Conservation (phyloP, 495 filamentous ascomycete genomes). For the Staphylotrichum tortipilum region DNA sequence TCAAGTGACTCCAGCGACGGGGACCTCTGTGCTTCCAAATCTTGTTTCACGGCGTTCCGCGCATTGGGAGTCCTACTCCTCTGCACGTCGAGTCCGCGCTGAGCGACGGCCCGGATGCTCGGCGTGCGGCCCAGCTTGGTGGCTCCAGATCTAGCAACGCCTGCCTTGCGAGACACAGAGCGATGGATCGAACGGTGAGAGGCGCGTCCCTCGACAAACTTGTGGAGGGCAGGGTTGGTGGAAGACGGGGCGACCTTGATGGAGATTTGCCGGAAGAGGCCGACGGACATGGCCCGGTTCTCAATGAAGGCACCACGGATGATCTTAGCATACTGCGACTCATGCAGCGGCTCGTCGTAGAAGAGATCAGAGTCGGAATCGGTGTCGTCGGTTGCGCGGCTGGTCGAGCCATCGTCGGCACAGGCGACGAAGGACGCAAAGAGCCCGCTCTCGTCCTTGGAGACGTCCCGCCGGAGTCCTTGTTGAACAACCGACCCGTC, state of each 20-base stretch:
- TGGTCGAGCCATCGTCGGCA: slow-evolving; percentile 12
- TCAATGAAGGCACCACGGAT: slow-evolving; percentile 9
- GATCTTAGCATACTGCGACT: slow-evolving; percentile 10
- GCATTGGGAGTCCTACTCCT: slow-evolving; percentile 9
- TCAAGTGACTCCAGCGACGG: slow-evolving; percentile 21
- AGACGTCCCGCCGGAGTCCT: slow-evolving; percentile 43
- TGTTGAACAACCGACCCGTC: slow-evolving; percentile 59
- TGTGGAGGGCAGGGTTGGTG: not conserved
- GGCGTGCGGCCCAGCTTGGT: not conserved
- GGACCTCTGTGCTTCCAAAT: not conserved
- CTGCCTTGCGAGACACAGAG: not conserved
- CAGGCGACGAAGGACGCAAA: slow-evolving; percentile 25
- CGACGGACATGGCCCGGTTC: slow-evolving; percentile 2
- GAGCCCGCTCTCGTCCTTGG: slow-evolving; percentile 20
- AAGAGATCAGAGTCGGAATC: not conserved
- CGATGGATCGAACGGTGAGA: not conserved
- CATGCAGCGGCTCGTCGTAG: slow-evolving; percentile 3
- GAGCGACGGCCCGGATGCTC: slow-evolving; percentile 14
- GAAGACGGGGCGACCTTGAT: not conserved
- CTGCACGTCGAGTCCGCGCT: slow-evolving; percentile 15
- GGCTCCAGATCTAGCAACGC: not conserved
- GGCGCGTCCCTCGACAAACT: not conserved
- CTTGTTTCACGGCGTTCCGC: not conserved
- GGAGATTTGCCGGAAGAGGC: slow-evolving; percentile 14
- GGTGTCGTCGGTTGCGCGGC: not conserved